Evolutionary conservation across 768 basidiomycete species (phyloP), one percentile per base, ranked within the genome.

Genomic region (Psilocybe sp.): DNA sequence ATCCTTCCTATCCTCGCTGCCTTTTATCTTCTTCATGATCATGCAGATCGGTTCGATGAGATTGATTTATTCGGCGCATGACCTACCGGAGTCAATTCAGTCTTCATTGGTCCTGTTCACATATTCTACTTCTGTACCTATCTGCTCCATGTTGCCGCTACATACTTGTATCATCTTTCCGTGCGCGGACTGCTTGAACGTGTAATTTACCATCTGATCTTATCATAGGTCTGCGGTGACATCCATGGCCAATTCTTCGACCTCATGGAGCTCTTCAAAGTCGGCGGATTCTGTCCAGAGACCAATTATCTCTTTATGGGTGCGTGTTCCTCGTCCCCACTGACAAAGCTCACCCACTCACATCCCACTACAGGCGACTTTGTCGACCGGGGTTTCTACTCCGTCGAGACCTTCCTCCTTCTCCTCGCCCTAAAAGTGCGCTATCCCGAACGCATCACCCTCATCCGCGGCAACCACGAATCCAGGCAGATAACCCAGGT

Each of bases 231-330:
- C 62, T 92, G 89, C 63, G 95, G 95, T 7, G 95, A 98, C 71
- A 97, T 98, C 40, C 95, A 98, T 62, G 94, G 95, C 9, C 96
- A 98, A 63, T 97, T 98, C 65, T 97, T 88, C 68, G 96, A 98
- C 66, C 78, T 98, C 57, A 84, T 98, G 81, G 92, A 99, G 70
- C 77, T 99, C 51, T 96, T 97, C 80, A 86, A 85, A 65, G 84
- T 95, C 31, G 94, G 94, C 33, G 92, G 93, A 7, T 84, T 85
- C 59, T 96, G 93, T 67, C 94, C 94, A 52, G 84, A 91, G 34
- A 95, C 93, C 5, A 93, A 91, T 66, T 97, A 97, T 69, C 84
- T 97, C 44, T 96, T 97, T 81, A 96, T 97, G 90, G 89, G 89
- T 91, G 55, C 62, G 82, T 67, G 41, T 39, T 16, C 7, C 50